Evolutionary conservation across 2,329 filamentous ascomycete species (phyloP), one percentile per base, ranked within the genome.

Genomic region (Phoma sp.): DNA sequence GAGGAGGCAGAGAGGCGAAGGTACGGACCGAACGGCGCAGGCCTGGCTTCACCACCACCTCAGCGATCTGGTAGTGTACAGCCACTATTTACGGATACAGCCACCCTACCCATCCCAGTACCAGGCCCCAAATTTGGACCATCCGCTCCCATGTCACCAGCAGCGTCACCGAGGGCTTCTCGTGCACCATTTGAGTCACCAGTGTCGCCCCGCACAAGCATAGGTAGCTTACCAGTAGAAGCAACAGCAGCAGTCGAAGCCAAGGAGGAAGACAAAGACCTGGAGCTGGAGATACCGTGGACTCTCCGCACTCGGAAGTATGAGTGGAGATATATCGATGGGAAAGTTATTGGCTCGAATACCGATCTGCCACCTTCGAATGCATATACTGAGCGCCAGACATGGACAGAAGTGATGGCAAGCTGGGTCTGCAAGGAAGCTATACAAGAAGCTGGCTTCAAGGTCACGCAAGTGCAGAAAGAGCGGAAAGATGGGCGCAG

Each of bases 361-460:
- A 69, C 67, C 3, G 64, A 74, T 7, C 39, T 60, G 7, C 57
- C 61, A 5, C 45, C 67, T 6, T 71, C 69, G 1, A 48, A 60
- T 34, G 69, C 68, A 7, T 69, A 64, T 25, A 50, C 49, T 1
- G 71, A 76, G 36, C 61, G 72, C 1, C 64, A 63, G 12, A 66
- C 57, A 30, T 74, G 66, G 68, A 76, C 73, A 4, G 73, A 76
- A 37, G 67, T 76, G 12, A 61, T 68, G 49, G 67, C 71, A 1
- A 72, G 71, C 6, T 76, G 74, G 74, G 73, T 76, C 2, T 72
- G 71, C 48, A 71, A 68, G 30, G 69, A 75, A 49, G 74, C 74
- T 0, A 66, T 76, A n/a, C 46, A 62, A 43, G 73, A 76, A 56
- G 67, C 65, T 3, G 66, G 65, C 4, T 71, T 63, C 39, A 61